These are phyloP conservation scores for Amauroascus niger DNA, from an alignment of 2,329 filamentous ascomycete species.

Conservation along the genomic window DNA sequence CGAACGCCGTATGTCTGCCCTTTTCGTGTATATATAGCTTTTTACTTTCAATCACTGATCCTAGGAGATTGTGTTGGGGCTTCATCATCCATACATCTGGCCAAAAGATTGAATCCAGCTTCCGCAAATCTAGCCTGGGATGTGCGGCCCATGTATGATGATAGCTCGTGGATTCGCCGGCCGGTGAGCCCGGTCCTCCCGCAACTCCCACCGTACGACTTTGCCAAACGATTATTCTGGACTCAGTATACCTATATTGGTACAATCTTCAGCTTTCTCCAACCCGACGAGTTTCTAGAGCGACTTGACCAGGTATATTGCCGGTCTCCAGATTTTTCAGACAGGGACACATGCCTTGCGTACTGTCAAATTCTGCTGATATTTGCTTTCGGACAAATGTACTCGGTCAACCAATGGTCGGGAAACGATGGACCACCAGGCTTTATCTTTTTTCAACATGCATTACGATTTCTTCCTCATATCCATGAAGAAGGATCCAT, in stretches of 20 bases:
- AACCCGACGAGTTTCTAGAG: constrained; percentile 40
- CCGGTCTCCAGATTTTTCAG: constrained; percentile 34
- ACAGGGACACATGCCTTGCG: constrained; percentile 41
- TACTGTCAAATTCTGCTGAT: constrained; percentile 47
- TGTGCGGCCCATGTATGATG: constrained; percentile 5
- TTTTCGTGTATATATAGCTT: background rate
- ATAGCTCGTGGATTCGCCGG: background rate
- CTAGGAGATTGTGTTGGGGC: background rate
- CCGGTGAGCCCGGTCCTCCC: background rate
- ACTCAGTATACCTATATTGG: constrained; percentile 49
- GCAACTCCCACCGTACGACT: constrained; percentile 42
- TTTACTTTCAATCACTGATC: background rate
- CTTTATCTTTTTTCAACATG: constrained; percentile 47
- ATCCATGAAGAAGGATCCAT: constrained; percentile 48
- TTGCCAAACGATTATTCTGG: constrained; percentile 43
- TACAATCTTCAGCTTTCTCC: constrained; percentile 48
- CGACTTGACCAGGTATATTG: constrained; percentile 40
- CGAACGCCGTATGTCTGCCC: background rate
- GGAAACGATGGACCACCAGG: constrained; percentile 46
- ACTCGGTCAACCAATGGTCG: constrained; percentile 49
- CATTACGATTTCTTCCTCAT: constrained; percentile 45
- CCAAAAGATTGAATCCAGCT: background rate
- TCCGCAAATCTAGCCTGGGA: background rate
- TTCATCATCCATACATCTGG: constrained; percentile 1
- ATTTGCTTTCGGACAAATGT: constrained; percentile 48